Base-by-base conservation (phyloP, 331 rosid genomes). In the Saraca asoca region DNA sequence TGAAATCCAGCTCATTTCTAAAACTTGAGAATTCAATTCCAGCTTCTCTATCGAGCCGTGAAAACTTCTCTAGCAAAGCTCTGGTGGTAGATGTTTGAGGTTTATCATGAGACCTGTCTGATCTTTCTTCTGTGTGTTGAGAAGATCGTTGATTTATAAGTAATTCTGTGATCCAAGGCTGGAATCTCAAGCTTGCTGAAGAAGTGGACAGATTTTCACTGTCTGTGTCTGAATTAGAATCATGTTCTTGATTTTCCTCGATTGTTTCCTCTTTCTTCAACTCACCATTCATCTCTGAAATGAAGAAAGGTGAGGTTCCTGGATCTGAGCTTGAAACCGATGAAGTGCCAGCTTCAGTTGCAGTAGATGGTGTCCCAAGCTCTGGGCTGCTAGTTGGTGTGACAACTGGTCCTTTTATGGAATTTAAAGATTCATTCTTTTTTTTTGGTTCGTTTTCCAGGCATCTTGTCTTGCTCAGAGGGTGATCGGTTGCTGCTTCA, bases 361-460 rank as follows among this genome's bases (percentile, higher is more conserved):
- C 75, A 0, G 99, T 94, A 68, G 88, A 94, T 0, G 97, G 92
- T 1, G 97, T 90, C 75, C 89, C 97, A 50, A 88, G 79, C 85
- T 94, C 99, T 14, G 99, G 99, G 79, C 99, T 94, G 74, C 99
- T 94, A 60, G 78, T 81, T 59, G 99, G 99, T 65, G 99, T 94
- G 59, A 88, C 99, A 41, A 72, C 82, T 0, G 85, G 96, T 48
- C 86, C 96, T 45, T 82, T 88, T 8, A 81, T 78, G 53, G 91
- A 76, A 75, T 81, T 75, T 63, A 66, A 58, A 55, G 83, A 77
- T 63, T 72, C 82, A 29, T 70, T 76, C 70, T 77, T 85, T 63
- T 71, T n/a, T 85, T 59, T 80, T 77, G 46, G 77, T 53, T 57
- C 51, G 72, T 38, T 82, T 84, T 72, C 78, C 87, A 20, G 81